A percentile compares a stretch with the other conserved stretches of the same genome.
Evolutionary conservation across 148 eudicot species (phyloP).

Genomic region (Dysphania ambrosioides): DNA sequence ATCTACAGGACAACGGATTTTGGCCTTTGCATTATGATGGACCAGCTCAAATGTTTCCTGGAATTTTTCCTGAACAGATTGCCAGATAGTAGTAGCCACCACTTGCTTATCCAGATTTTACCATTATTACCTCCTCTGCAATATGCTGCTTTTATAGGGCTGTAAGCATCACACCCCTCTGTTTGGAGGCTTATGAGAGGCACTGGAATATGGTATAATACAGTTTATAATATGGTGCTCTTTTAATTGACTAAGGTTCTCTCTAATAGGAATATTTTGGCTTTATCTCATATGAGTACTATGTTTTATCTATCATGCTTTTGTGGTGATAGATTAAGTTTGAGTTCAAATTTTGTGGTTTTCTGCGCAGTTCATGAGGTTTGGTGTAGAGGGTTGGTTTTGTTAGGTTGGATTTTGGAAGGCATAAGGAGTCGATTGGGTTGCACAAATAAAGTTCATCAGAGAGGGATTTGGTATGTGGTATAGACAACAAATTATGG

Average conservation of each 20-base stretch:
- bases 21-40: background rate
- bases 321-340: background rate
- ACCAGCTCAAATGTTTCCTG: background rate
- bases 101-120: background rate
- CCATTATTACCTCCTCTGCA: background rate
- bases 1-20: background rate
- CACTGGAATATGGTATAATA: background rate
- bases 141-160: background rate
- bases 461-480: background rate
- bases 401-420: background rate
- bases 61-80: background rate
- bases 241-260: background rate
- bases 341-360: background rate
- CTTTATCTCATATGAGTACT: background rate
- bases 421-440: background rate
- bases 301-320: no score
- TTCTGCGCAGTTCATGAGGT: background rate
- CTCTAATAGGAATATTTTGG: background rate
- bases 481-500: background rate
- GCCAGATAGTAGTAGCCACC: background rate
- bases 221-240: background rate
- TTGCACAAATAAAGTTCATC: background rate
- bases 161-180: background rate
- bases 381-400: background rate
- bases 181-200: background rate